Conservation (phyloP, 768 basidiomycete species). For the Trametes cinnabarina region DNA sequence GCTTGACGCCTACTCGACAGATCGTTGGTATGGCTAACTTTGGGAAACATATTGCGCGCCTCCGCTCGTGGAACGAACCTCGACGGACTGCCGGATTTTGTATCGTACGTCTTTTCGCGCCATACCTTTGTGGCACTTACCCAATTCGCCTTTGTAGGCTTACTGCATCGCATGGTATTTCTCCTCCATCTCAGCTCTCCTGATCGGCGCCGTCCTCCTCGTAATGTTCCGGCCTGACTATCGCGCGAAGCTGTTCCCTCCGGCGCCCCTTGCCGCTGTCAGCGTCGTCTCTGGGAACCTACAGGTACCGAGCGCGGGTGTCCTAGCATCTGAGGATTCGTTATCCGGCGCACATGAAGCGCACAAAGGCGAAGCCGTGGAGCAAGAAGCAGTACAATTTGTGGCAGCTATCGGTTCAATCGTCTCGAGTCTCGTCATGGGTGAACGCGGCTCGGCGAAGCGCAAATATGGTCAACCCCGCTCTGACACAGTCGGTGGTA, state of each 20-base stretch:
- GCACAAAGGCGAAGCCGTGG: constrained; percentile 39
- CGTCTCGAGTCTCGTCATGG: constrained; percentile 32
- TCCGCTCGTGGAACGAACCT: constrained; percentile 42
- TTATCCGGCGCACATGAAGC: constrained; percentile 36
- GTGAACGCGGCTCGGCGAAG: constrained; percentile 22
- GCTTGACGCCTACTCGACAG: constrained; percentile 9
- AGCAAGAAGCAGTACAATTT: constrained; percentile 37
- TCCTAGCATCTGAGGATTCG: constrained; percentile 31
- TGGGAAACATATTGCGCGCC: constrained; percentile 37
- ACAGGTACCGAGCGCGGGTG: constrained; percentile 34
- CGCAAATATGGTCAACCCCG: constrained; percentile 14
- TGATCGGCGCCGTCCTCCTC: constrained; percentile 32
- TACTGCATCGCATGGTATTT: constrained; percentile 40
- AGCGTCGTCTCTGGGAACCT: constrained; percentile 32
- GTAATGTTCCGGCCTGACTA: constrained; percentile 39
- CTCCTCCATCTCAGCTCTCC: constrained; percentile 34
- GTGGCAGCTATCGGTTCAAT: constrained; percentile 34
- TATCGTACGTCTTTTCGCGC: constrained; percentile 22
- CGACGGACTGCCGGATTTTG: constrained; percentile 30
- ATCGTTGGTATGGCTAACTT: constrained; percentile 33
- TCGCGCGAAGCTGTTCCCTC: constrained; percentile 36
- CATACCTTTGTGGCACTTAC: background rate
- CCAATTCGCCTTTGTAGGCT: constrained; percentile 6
- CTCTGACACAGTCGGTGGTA: constrained; percentile 24
- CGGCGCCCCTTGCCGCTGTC: constrained; percentile 33